phyloP scores from a whole-genome alignment of 495 filamentous ascomycete genomes.

The Xylaria palmicola region DNA sequence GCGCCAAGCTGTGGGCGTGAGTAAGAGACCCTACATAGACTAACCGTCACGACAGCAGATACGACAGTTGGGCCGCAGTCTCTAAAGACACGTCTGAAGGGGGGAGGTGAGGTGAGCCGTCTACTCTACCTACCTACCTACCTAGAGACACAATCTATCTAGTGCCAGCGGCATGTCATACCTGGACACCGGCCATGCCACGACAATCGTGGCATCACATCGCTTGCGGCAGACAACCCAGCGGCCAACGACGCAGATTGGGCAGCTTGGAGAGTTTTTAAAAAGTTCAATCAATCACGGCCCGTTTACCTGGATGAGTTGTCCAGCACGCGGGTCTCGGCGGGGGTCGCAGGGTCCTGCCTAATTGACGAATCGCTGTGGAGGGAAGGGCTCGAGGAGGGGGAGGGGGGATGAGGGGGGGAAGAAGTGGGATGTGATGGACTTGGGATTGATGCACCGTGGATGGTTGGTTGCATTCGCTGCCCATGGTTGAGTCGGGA shows the following conservation, averaged over 20 bases:
- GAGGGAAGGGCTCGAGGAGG: background rate
- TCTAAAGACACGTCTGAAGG: too few species aligned
- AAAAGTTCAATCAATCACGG: background rate
- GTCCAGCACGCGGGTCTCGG: constrained; percentile 3
- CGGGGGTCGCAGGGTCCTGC: constrained; percentile 5
- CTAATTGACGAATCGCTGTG: constrained; percentile 11
- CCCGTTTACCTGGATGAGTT: constrained; percentile 1
- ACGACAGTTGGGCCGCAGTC: too few species aligned
- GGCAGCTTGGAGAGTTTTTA: too few species aligned
- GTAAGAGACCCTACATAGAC: too few species aligned
- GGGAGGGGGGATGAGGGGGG: background rate
- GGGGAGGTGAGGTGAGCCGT: too few species aligned
- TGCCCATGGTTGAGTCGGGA: background rate
- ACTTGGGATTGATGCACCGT: background rate
- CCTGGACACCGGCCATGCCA: too few species aligned
- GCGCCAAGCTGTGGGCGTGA: too few species aligned
- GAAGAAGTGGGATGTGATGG: constrained; percentile 1
- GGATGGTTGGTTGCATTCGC: background rate
- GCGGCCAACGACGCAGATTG: background rate
- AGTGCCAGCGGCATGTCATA: too few species aligned
- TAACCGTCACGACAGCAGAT: too few species aligned
- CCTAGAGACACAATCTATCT: too few species aligned
- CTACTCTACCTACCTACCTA: too few species aligned
- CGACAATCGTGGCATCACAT: too few species aligned
- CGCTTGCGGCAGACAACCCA: constrained; percentile 9